Evolutionary conservation across 805 yeast genomes (phyloP), one percentile per base, ranked within the genome.

Genomic region (Starmerella potacharoeniae): DNA sequence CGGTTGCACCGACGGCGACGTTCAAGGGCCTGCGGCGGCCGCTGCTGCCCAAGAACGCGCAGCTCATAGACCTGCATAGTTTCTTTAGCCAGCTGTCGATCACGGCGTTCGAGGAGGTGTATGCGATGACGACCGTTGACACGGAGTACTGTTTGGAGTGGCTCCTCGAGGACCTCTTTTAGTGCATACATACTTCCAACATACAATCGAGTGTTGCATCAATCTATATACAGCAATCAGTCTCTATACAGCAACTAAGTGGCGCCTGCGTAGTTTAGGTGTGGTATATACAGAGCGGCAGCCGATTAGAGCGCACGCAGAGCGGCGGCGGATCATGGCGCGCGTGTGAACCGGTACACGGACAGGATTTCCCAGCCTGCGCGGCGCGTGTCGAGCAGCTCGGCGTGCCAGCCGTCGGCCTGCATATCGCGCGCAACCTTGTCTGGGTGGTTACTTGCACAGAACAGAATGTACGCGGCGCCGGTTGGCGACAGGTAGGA

Each of bases 351-450:
- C 59, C 81, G 75, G 69, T 83, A 80, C 8, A 91, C 83, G 54
- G 86, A 79, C 39, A 93, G 72, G 10, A 84, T 91, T 69, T 93
- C 98, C 96, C 97, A 89, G 0, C 97, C 97, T 0, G 96, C 96
- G 64, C 86, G 86, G 53, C 97, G 75, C 45, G 75, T 74, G 4
- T 80, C 76, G 1, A 87, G 72, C n/a, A 70, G 61, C 2, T 72
- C 71, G 0, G 78, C 79, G 0, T 53, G 53, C 88, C 95, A 91
- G 0, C 75, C 75, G 10, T 66, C 63, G 1, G 60, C 54, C 14
- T 63, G 52, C 81, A 87, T 83, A 2, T 52, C 45, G 8, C 66
- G 61, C 0, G 75, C 76, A 0, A 90, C 86, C 6, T 66, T 57
- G 13, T 77, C 79, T 0, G 97, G 97, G 37, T 82, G 77, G 65